These are phyloP conservation scores for Fraxinus ornus DNA, from an alignment of 305 asterid genomes.

Conservation along the genomic window DNA sequence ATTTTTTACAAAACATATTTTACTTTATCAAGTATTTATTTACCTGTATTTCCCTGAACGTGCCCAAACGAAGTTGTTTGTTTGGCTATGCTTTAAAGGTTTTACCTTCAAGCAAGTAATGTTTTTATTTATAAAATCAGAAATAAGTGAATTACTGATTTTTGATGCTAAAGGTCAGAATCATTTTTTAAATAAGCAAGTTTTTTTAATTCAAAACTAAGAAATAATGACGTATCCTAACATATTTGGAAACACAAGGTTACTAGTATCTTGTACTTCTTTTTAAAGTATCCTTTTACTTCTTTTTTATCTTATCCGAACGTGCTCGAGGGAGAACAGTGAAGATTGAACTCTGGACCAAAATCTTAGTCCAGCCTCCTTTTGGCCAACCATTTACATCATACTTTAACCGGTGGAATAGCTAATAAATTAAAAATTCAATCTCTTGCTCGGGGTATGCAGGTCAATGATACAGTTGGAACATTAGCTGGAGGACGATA, in stretches of 20 bases:
- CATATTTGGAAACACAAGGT: neutral
- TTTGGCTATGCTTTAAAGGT: neutral
- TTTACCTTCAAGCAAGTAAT: neutral
- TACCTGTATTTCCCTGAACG: neutral
- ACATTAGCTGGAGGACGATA: slow-evolving; percentile 86
- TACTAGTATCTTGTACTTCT: neutral
- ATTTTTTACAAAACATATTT: neutral
- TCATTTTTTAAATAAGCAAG: neutral
- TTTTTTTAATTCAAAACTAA: neutral
- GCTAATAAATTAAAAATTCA: neutral
- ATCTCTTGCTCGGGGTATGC: slow-evolving; percentile 15
- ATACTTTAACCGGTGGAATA: neutral
- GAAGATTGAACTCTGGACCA: neutral
- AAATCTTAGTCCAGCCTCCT: neutral
- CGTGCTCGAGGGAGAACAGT: neutral
- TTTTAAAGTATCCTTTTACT: neutral
- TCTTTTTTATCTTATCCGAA: neutral
- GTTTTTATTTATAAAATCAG: neutral
- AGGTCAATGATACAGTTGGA: slow-evolving; percentile 91
- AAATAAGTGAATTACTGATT: neutral
- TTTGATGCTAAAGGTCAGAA: neutral
- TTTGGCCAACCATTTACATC: neutral
- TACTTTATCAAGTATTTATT: neutral
- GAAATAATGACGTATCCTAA: neutral
- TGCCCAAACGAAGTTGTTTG: neutral